Percentiles rank a stretch among this genome's conserved stretches.
These are phyloP conservation scores for Bipolaris sorokiniana DNA, from an alignment of 2,329 filamentous ascomycete species.

Conservation along the genomic window DNA sequence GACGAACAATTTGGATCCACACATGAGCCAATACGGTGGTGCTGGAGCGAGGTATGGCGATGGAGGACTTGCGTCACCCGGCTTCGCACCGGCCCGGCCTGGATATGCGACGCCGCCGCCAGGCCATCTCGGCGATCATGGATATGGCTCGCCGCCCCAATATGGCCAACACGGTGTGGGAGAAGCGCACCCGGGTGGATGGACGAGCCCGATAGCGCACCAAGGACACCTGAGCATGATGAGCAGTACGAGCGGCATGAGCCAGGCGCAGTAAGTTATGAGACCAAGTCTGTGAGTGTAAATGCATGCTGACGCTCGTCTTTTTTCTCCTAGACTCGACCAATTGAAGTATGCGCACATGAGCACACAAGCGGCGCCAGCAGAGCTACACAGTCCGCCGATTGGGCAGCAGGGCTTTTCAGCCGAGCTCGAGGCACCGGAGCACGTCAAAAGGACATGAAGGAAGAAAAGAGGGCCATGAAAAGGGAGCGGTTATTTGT, in stretches of 20 bases:
- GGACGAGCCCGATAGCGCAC: constrained; percentile 26
- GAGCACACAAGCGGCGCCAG: constrained; percentile 11
- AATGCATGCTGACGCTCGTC: background rate
- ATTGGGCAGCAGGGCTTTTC: constrained; percentile 30
- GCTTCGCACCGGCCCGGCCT: constrained; percentile 2
- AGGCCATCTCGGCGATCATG: constrained; percentile 22
- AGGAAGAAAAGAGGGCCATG: background rate
- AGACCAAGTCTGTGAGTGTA: background rate
- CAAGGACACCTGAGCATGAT: constrained; percentile 27
- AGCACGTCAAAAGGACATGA: constrained; percentile 10
- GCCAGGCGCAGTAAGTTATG: constrained; percentile 33
- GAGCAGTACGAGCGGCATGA: constrained; percentile 27
- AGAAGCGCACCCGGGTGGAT: constrained; percentile 32
- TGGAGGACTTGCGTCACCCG: constrained; percentile 15
- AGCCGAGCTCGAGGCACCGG: constrained; percentile 35
- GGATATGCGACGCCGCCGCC: constrained; percentile 14
- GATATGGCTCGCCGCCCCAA: constrained; percentile 20
- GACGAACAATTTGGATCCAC: background rate
- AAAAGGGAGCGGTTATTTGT: background rate
- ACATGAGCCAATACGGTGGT: constrained; percentile 10
- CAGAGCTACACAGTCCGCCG: constrained; percentile 34
- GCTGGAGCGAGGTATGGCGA: constrained; percentile 6
- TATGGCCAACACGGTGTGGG: constrained; percentile 36
- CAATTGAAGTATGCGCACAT: constrained; percentile 29
- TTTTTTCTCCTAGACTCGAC: constrained; percentile 20